Evolutionary conservation across 257 asterid species (phyloP).

Genomic region (Parsonsia alboflavescens): DNA sequence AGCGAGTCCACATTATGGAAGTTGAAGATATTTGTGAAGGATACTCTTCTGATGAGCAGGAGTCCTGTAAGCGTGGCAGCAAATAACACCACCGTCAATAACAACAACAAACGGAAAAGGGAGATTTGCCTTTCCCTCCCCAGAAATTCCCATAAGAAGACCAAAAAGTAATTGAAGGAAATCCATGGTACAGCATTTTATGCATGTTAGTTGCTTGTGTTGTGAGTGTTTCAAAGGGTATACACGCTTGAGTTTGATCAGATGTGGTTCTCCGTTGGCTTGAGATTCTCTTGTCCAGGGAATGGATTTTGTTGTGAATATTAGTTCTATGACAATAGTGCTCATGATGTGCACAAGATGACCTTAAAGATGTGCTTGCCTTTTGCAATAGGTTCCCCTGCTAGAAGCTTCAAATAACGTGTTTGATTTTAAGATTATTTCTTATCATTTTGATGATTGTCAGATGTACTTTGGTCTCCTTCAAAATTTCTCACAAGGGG

Average conservation of each 20-base stretch:
- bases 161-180: conserved; percentile 25
- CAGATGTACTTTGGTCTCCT: too few species aligned
- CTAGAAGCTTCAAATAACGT: too few species aligned
- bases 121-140: conserved; percentile 42
- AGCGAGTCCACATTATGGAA: conserved; percentile 77
- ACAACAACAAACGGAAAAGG: conserved; percentile 46
- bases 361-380: too few species aligned
- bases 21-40: conserved; percentile 71
- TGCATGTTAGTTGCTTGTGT: not conserved
- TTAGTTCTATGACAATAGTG: too few species aligned
- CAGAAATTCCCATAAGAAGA: conserved; percentile 47
- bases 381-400: too few species aligned
- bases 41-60: conserved; percentile 50
- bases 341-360: too few species aligned
- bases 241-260: not conserved
- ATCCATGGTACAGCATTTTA: too few species aligned
- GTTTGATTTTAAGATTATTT: too few species aligned
- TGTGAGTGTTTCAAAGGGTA: not conserved
- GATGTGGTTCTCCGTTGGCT: not conserved
- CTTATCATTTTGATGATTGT: too few species aligned
- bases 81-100: conserved; percentile 25
- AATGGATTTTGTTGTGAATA: too few species aligned
- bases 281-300: too few species aligned
- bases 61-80: conserved; percentile 34
- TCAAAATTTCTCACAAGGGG: too few species aligned